Percentiles rank a stretch among this genome's conserved stretches.
Conservation (phyloP, 2,329 filamentous ascomycete genomes). For the Colletotrichum liaoningense region DNA sequence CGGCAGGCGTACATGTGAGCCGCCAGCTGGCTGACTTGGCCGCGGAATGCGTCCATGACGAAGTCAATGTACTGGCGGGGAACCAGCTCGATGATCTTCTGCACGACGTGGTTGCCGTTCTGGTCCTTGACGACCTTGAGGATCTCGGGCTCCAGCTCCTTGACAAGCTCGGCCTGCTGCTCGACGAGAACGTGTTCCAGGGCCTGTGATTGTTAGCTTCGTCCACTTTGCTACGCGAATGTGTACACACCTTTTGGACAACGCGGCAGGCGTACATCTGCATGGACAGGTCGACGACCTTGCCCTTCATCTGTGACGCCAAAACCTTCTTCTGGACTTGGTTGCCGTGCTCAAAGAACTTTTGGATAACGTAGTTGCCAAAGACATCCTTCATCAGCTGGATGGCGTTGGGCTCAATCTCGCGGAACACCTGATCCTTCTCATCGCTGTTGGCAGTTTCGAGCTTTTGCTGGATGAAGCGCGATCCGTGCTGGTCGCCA, state of each 20-base stretch:
- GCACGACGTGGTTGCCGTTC: slow-evolving; percentile 96
- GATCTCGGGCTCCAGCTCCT: slow-evolving; percentile 83
- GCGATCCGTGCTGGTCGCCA: slow-evolving; percentile 93
- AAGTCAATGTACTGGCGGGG: slow-evolving; percentile 84
- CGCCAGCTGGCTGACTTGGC: slow-evolving; percentile 79
- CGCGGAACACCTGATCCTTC: slow-evolving; percentile 89
- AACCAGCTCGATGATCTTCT: slow-evolving; percentile 88
- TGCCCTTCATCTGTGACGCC: slow-evolving; percentile 87
- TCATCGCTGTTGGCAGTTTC: slow-evolving; percentile 95
- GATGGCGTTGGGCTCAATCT: slow-evolving; percentile 85
- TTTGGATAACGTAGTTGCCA: slow-evolving; percentile 98
- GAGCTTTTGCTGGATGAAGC: slow-evolving; percentile 94
- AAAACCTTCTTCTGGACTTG: slow-evolving; percentile 92
- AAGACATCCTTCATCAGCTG: slow-evolving; percentile 97
- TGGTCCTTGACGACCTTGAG: slow-evolving; percentile 84
- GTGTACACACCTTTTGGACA: slow-evolving; percentile 83
- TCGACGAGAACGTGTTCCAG: slow-evolving; percentile 92
- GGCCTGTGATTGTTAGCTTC: slow-evolving; percentile 64
- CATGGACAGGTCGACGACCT: slow-evolving; percentile 81
- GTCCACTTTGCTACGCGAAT: neutral
- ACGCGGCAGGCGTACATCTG: slow-evolving; percentile 96
- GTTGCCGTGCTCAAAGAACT: slow-evolving; percentile 95
- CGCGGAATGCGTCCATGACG: slow-evolving; percentile 83
- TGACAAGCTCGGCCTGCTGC: slow-evolving; percentile 85
- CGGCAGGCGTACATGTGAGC: slow-evolving; percentile 89